Conservation (phyloP, 2,329 filamentous ascomycete species). For the Pseudocercospora fijiensis region DNA sequence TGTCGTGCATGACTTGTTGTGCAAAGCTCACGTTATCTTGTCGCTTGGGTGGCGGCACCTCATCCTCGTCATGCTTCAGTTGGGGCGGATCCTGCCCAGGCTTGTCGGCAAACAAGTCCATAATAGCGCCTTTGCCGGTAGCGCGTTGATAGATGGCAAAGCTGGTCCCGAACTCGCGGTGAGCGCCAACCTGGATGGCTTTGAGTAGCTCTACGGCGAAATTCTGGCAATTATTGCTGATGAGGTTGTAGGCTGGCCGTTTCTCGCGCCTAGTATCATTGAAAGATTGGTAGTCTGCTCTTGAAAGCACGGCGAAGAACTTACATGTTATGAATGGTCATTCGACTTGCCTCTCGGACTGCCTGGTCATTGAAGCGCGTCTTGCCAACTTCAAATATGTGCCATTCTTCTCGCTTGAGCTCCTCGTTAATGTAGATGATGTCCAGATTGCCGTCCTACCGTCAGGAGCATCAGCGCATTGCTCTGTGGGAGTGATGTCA, state of each 20-base stretch:
- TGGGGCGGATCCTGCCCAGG: conserved; percentile 13
- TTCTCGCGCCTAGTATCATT: conserved; percentile 15
- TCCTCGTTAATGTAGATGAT: conserved; percentile 27
- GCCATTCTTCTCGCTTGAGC: conserved; percentile 23
- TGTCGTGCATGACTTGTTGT: conserved; percentile 25
- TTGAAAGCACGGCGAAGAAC: no score
- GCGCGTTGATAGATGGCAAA: conserved; percentile 24
- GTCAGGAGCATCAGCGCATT: not conserved
- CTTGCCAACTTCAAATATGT: conserved; percentile 23
- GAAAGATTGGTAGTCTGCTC: no score
- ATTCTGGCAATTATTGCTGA: conserved; percentile 27
- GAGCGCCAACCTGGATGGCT: conserved; percentile 21
- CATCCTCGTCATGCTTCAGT: conserved; percentile 17
- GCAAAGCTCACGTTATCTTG: conserved; percentile 20
- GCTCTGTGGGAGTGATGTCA: not conserved
- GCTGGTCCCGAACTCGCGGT: conserved; percentile 21
- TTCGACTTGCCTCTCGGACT: conserved; percentile 19
- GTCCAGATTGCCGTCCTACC: conserved; percentile 21
- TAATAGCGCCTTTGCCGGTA: conserved; percentile 21
- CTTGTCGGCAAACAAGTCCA: conserved; percentile 19
- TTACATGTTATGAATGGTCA: conserved; percentile 26
- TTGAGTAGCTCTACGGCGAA: conserved; percentile 24
- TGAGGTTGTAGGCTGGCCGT: conserved; percentile 24
- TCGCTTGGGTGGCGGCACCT: conserved; percentile 13
- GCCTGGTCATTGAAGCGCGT: conserved; percentile 26